These are phyloP conservation scores for Dryadomyces quercivorus DNA, from an alignment of 2,329 filamentous ascomycete genomes.

Conservation along the genomic window DNA sequence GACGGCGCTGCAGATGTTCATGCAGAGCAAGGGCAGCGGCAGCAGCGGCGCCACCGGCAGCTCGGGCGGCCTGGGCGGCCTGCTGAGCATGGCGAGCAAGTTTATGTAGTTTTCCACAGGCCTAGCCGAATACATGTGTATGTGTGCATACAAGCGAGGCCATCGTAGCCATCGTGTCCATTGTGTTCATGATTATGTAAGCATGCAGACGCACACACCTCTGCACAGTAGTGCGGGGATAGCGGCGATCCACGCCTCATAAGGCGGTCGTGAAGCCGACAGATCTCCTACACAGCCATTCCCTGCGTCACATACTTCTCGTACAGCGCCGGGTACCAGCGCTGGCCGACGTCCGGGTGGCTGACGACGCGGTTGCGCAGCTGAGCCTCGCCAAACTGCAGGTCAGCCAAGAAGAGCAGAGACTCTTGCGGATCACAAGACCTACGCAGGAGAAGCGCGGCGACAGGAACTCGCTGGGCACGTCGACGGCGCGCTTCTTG, in stretches of 20 bases:
- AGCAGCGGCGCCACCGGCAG: conserved; percentile 33
- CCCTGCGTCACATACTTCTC: conserved; percentile 3
- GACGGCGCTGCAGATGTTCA: conserved; percentile 82
- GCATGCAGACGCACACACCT: no score
- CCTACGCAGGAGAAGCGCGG: conserved; percentile 7
- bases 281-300: no score
- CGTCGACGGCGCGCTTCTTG: conserved; percentile 8
- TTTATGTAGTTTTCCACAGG: conserved; percentile 30
- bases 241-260: no score
- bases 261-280: no score
- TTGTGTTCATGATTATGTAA: no score
- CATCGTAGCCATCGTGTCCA: no score
- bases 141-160: no score
- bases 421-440: neutral
- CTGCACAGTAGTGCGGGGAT: no score
- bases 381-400: conserved; percentile 8
- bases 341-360: conserved; percentile 9
- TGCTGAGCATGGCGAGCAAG: conserved; percentile 35
- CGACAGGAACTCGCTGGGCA: conserved; percentile 10
- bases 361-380: conserved; percentile 10
- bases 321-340: conserved; percentile 9
- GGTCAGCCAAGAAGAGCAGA: neutral
- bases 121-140: no score
- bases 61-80: conserved; percentile 28
- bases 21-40: conserved; percentile 58